Evolutionary conservation across 331 rosid genomes (phyloP).

Genomic region (Quercus tomentella): DNA sequence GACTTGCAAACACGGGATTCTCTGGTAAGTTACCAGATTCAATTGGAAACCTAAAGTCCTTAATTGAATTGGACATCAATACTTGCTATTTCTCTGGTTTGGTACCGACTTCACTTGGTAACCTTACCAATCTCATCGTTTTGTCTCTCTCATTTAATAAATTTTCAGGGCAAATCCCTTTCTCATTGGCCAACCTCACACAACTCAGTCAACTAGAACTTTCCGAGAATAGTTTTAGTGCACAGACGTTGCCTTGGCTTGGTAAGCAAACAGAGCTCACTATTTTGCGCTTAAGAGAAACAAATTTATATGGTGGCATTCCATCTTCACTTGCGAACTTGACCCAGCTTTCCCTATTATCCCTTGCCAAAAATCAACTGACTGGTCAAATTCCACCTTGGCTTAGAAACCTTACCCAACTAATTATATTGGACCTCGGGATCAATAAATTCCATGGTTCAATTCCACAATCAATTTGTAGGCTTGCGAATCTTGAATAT

Average conservation of each 20-base stretch:
- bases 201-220: too few species aligned
- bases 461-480: too few species aligned
- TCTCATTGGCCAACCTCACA: too few species aligned
- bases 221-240: accelerated
- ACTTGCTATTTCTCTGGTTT: too few species aligned
- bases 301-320: neutral
- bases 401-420: neutral
- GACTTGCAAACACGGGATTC: accelerated
- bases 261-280: too few species aligned
- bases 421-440: neutral
- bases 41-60: too few species aligned
- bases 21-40: too few species aligned
- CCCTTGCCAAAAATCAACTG: accelerated
- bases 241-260: too few species aligned
- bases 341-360: accelerated
- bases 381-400: neutral
- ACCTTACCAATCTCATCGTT: neutral
- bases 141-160: neutral
- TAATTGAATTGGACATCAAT: too few species aligned
- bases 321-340: accelerated
- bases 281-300: accelerated
- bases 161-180: too few species aligned
- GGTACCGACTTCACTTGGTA: neutral
- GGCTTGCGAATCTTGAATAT: too few species aligned
- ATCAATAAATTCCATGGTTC: too few species aligned